Conservation (phyloP, 2,329 filamentous ascomycete genomes). For the Trichoderma aggressivum region DNA sequence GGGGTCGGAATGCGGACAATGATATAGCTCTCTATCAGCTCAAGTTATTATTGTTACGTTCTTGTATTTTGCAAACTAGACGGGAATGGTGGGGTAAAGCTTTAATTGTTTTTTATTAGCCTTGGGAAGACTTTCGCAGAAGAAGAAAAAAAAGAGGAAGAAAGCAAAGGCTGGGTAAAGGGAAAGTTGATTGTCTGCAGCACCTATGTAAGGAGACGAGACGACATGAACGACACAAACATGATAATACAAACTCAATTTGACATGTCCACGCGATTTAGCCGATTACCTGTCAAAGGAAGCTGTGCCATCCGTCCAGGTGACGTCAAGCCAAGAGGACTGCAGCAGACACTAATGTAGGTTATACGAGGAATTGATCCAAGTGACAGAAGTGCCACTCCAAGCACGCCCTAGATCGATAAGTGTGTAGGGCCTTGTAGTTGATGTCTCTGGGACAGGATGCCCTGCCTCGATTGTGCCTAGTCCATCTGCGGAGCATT, state of each 20-base stretch:
- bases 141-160: neutral
- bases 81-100: constrained; percentile 26
- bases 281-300: constrained; percentile 8
- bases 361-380: constrained; percentile 6
- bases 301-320: neutral
- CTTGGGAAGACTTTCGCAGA: constrained; percentile 16
- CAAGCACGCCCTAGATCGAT: neutral
- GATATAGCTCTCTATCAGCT: constrained; percentile 7
- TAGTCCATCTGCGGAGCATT: neutral
- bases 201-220: neutral
- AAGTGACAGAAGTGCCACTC: neutral
- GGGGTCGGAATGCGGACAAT: constrained; percentile 19
- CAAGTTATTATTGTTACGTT: constrained; percentile 26
- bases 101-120: constrained; percentile 15
- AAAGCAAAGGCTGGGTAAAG: constrained; percentile 14
- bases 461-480: neutral
- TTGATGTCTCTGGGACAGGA: neutral
- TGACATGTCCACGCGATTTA: neutral
- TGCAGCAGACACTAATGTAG: constrained; percentile 7
- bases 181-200: constrained; percentile 12
- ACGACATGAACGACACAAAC: constrained; percentile 17
- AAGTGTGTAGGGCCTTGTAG: neutral
- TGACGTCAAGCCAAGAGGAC: constrained; percentile 16
- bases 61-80: constrained; percentile 37
- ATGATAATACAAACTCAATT: constrained; percentile 19